Evolutionary conservation across 2,329 filamentous ascomycete species (phyloP), one percentile per base, ranked within the genome.

Genomic region (Botrytis squamosa): DNA sequence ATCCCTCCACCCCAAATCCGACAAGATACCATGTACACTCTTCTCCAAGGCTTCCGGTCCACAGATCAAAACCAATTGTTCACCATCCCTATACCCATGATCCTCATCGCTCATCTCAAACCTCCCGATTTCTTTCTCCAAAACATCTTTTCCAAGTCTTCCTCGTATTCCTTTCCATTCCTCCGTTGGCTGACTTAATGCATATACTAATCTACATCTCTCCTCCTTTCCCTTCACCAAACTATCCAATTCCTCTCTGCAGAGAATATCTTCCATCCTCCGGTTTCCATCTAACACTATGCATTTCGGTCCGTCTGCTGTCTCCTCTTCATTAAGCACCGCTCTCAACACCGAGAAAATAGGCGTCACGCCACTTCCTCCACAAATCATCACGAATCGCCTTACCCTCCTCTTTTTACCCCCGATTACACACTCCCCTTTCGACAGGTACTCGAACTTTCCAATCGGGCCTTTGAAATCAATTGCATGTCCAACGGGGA

Each of bases 401-500:
- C 86, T 88, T 1, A 97, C 88, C 0, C 78, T 82, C 16, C 90
- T 84, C 73, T 85, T 81, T 33, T 84, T 85, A 0, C 88, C 88
- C 46, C 88, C 88, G 60, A 97, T 83, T 0, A 83, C 80, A 78
- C 92, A 93, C 2, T 82, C 76, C 0, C 94, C 94, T 0, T 85
- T 83, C 0, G 92, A 92, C 0, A 91, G 84, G 79, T 97, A 97
- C 78, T 92, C 89, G 76, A 97, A 95, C 78, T 93, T 93, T 12
- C 95, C 95, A 7, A 94, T 91, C 0, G 95, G 95, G 0, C 95
- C 94, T 83, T 96, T 97, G 85, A 97, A 92, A 69, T 97, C 93
- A 71, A 96, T 90, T 63, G 85, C 86, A 75, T 93, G 89, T 16
- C 93, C 93, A 0, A 93, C 77, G 0, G 92, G 89, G 1, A 97